These are phyloP conservation scores for Epichloe elymi DNA, from an alignment of 2,329 filamentous ascomycete species.

Conservation along the genomic window DNA sequence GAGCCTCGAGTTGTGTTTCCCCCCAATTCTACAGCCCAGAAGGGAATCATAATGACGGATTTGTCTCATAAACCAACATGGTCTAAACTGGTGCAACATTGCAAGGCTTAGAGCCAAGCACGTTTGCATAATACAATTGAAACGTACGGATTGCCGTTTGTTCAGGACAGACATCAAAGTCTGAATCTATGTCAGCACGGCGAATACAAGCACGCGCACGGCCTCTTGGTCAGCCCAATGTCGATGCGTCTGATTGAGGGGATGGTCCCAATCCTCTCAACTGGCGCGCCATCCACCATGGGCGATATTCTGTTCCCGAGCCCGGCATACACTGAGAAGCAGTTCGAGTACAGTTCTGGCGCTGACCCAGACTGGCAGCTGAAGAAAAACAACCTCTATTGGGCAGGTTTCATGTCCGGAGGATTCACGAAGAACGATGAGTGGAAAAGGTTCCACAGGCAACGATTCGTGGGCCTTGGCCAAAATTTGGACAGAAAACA, in stretches of 20 bases:
- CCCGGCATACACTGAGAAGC: slow-evolving; percentile 31
- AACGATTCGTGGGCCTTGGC: slow-evolving; percentile 28
- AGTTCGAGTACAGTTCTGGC: slow-evolving; percentile 26
- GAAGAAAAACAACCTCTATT: slow-evolving; percentile 40
- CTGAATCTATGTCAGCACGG: slow-evolving; percentile 31
- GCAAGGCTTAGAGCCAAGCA: not conserved
- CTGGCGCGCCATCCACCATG: slow-evolving; percentile 31
- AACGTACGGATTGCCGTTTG: not conserved
- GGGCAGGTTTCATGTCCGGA: slow-evolving; percentile 43
- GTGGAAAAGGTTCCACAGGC: slow-evolving; percentile 34
- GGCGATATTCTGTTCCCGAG: slow-evolving; percentile 39
- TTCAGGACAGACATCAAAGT: not conserved
- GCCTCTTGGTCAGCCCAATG: slow-evolving; percentile 29
- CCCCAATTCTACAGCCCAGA: too few species aligned
- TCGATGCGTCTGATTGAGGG: slow-evolving; percentile 28
- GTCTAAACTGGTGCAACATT: not conserved
- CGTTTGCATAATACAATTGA: not conserved
- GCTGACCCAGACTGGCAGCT: slow-evolving; percentile 32
- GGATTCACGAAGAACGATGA: slow-evolving; percentile 21
- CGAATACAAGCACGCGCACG: slow-evolving; percentile 30
- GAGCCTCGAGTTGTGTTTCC: slow-evolving; percentile 20
- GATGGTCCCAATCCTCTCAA: slow-evolving; percentile 33
- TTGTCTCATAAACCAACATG: not conserved
- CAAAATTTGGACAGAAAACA: slow-evolving; percentile 17
- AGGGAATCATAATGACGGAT: slow-evolving; percentile 21